Evolutionary conservation across 352 stramenopile genomes (phyloP), one percentile per base, ranked within the genome.

Genomic region (Globisporangium parvum): DNA sequence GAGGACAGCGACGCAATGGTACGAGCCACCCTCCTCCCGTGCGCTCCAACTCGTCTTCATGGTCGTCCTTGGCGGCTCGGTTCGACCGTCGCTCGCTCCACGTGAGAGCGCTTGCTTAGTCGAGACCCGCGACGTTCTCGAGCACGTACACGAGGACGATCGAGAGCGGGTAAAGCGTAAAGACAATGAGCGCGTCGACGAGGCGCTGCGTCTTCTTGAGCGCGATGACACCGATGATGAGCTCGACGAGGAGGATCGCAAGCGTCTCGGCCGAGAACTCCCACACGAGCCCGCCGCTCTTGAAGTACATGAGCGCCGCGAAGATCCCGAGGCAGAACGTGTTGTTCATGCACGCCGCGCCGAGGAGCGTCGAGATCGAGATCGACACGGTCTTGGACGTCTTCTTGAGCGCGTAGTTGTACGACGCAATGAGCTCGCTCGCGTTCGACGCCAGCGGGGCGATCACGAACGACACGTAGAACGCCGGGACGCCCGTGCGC

Each of bases 301-400:
- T 93, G 63, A 98, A 96, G 61, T 90, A 98, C 68, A 99, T 97
- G 42, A 99, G 82, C 57, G 89, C 85, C 62, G 98, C 95, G 60
- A 99, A 99, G 64, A 99, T 98, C 35, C 89, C 96, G 20, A 99
- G 80, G 65, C 93, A 98, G 68, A 99, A 98, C n/a, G 97, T 99
- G 78, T 99, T 99, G 85, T 99, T 99, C 96, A 99, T 99, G 68
- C 91, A 97, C 15, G 95, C 96, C 28, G 96, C 96, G 28, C 97
- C 97, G 24, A 98, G 84, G 50, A 98, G 77, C 48, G 88, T 77
- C 46, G 93, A 88, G 33, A 98, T 80, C 11, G 93, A 96, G 58
- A 99, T 97, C 33, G 94, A 97, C 47, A 99, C 98, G 20, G 91
- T 98, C 76, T 98, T 98, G 62, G 80, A 87, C 48, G 95, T 99